Percentiles rank a stretch among this genome's conserved stretches.
Evolutionary conservation across 352 stramenopile species (phyloP).

Genomic region (Blastocystis hominis): DNA sequence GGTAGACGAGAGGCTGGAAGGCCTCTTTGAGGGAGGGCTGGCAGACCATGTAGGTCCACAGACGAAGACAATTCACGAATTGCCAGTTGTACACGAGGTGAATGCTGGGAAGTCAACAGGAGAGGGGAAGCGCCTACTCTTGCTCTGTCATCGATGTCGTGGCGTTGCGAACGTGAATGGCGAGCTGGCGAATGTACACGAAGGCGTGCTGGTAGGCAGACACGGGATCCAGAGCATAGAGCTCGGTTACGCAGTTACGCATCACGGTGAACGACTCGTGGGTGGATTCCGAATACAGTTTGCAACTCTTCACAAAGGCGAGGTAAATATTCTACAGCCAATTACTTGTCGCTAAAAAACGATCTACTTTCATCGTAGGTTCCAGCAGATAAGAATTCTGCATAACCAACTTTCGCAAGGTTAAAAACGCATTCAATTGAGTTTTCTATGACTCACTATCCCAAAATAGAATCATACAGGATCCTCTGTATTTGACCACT

Average conservation of each 20-base stretch:
- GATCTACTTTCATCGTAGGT: neutral
- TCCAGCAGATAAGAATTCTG: conserved; percentile 45
- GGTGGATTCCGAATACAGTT: conserved; percentile 38
- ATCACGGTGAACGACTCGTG: conserved; percentile 74
- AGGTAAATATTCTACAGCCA: conserved; percentile 39
- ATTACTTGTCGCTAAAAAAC: neutral
- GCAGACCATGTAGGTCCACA: conserved; percentile 85
- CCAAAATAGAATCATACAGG: neutral
- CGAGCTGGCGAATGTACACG: conserved; percentile 94
- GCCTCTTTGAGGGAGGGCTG: conserved; percentile 63
- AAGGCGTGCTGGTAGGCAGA: conserved; percentile 97
- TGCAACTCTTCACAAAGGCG: conserved; percentile 15
- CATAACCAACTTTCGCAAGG: conserved; percentile 27
- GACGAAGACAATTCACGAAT: conserved; percentile 88
- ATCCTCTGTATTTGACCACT: conserved; percentile 29
- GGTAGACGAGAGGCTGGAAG: conserved; percentile 77
- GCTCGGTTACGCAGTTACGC: conserved; percentile 92
- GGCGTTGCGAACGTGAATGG: conserved; percentile 87
- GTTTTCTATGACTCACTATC: neutral
- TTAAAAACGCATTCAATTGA: conserved; percentile 34
- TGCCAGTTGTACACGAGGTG: conserved; percentile 84
- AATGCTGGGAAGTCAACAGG: conserved; percentile 62
- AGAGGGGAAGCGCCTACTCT: conserved; percentile 63
- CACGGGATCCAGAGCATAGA: conserved; percentile 86
- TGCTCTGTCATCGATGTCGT: conserved; percentile 83